Base-by-base conservation (phyloP, 2,329 filamentous ascomycete species). In the Sporothrix variecibatus region DNA sequence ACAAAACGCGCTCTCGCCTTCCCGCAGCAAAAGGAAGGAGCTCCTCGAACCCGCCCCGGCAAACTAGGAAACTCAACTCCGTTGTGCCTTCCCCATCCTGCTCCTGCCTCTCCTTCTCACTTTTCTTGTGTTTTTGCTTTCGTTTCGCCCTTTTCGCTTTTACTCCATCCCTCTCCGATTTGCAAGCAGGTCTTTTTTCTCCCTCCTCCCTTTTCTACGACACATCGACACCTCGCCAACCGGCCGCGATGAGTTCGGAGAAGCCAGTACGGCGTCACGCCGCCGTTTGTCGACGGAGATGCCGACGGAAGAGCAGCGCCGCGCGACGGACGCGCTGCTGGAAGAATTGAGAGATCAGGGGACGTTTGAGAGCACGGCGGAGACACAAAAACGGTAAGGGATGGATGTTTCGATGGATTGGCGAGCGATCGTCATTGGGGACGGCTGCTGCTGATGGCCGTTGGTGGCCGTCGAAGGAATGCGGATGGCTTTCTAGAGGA, bases 291-390 rank as follows among this genome's bases (percentile, higher is more conserved):
- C 94, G 26, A 88, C 87, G 15, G 86, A 87, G 28, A 86, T 94
- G 31, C 96, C 96, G 4, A 96, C 92, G 0, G 88, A 92, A 73
- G 85, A 88, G 51, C 95, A 99, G 82, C 89, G 92, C 73, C 87
- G 91, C 77, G 89, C 92, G 70, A 97, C 94, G 78, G 91, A 94
- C 77, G 87, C 91, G 73, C 88, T 99, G 62, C 88, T 97, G 73
- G 90, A 93, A 73, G 95, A 98, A 83, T 85, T 99, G 75, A 94
- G 94, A 81, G 87, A 87, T 56, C 93, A 98, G 83, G 95, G 97
- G 83, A 97, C 96, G 71, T 99, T 97, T 79, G 96, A 98, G 83
- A 90, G 89, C 71, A 88, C 90, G 17, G 87, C 93, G 60, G 96
- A 97, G 81, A 97, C 94, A 2, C 88, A 94, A 76, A 94, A 93